These are phyloP conservation scores for Arabidopsis hybrid DNA, from an alignment of 441 rosid genomes.

Conservation along the genomic window DNA sequence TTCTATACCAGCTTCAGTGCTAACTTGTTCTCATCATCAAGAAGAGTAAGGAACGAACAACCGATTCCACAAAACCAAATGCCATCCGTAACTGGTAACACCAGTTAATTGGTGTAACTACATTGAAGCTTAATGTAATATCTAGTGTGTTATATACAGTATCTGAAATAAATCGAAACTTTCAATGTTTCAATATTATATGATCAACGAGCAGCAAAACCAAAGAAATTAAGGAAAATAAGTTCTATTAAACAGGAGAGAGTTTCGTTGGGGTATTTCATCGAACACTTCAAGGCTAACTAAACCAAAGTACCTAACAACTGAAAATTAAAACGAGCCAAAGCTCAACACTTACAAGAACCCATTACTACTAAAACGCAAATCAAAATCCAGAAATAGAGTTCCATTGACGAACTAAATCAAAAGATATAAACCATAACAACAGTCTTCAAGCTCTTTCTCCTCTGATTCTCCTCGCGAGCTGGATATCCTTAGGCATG, in stretches of 20 bases:
- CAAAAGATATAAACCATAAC: not conserved
- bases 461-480: slow-evolving; percentile 43
- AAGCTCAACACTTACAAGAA: not conserved
- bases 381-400: not conserved
- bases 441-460: slow-evolving; percentile 41
- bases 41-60: slow-evolving; percentile 25
- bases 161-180: not conserved
- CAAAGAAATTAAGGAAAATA: not conserved
- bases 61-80: not conserved
- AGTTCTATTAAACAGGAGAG: slow-evolving; percentile 8
- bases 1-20: slow-evolving; percentile 18
- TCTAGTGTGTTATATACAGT: not conserved
- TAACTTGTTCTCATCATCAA: slow-evolving; percentile 21
- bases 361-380: not conserved
- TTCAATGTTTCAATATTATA: not conserved
- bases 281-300: slow-evolving; percentile 24
- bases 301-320: slow-evolving; percentile 2
- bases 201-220: not conserved
- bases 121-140: not conserved
- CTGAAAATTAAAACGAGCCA: not conserved
- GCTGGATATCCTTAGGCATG: slow-evolving; percentile 44
- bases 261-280: slow-evolving; percentile 8
- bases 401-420: not conserved
- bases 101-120: not conserved
- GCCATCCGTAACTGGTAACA: not conserved